Evolutionary conservation across 1,284 basidiomycete genomes (phyloP).

Genomic region (Moniliophthora roreri): DNA sequence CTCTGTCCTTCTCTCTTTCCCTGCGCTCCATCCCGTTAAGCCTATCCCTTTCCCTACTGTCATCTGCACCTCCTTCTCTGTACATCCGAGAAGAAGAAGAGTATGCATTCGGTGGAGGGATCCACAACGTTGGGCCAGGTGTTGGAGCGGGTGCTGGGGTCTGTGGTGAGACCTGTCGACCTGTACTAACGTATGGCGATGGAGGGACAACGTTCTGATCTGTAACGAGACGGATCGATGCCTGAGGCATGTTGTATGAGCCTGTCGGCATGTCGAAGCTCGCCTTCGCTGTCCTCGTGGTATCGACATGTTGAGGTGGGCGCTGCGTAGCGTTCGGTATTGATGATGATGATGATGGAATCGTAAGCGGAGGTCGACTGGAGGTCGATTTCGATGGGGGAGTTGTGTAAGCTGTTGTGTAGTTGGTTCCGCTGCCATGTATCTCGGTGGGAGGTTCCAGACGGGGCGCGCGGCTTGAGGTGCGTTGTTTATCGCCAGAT

Average conservation of each 20-base stretch:
- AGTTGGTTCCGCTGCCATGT: background rate
- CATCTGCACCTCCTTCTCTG: background rate
- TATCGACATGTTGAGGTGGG: constrained; percentile 3
- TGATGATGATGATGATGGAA: background rate
- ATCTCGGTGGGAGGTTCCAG: background rate
- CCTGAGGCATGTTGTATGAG: no score
- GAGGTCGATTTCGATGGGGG: constrained; percentile 7
- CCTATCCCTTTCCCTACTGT: constrained; percentile 2
- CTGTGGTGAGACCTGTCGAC: background rate
- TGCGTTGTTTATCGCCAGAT: constrained; percentile 24
- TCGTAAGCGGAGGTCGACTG: constrained; percentile 2
- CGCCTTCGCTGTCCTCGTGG: background rate
- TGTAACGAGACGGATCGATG: background rate
- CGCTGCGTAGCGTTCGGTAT: background rate
- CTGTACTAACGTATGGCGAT: no score
- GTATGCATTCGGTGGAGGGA: constrained; percentile 19
- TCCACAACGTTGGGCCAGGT: constrained; percentile 21
- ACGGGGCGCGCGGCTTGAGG: constrained; percentile 26
- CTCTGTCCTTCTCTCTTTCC: constrained; percentile 17
- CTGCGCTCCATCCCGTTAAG: constrained; percentile 11
- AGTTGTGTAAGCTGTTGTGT: constrained; percentile 8
- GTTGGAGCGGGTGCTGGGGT: constrained; percentile 11
- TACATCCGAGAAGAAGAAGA: constrained; percentile 7
- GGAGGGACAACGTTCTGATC: background rate
- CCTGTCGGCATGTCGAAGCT: background rate